Base-by-base conservation (phyloP, 352 stramenopile genomes). In the Pythium myriotylum region DNA sequence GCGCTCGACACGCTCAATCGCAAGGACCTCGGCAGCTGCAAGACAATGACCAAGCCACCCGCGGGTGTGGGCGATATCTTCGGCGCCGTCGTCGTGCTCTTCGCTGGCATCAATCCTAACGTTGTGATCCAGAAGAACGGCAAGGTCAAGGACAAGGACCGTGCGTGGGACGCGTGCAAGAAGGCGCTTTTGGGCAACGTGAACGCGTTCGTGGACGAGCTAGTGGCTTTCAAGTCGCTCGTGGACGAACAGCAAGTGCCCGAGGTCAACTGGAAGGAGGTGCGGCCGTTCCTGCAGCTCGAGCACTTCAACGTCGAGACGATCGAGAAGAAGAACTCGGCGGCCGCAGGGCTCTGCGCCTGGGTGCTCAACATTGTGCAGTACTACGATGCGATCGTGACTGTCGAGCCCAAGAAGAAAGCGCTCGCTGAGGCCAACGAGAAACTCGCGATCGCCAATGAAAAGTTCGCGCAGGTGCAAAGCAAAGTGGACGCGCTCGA, bases 301-400 rank as follows among this genome's bases (percentile, higher is more conserved):
- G 80, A 92, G 40, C 73, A 94, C 55, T 94, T 94, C 54, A 91
- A 69, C 22, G 84, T 92, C 29, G 84, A 94, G 47, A 74, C 62
- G 24, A 94, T 94, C 8, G 86, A 92, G 42, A 92, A 92, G 65
- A 92, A 91, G 46, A 93, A 92, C 51, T 92, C 84, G 16, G 86
- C 86, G 0, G 77, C 86, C 3, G 86, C 86, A 3, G 84, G 84
- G 6, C 43, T 94, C 1, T 94, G 86, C 62, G 80, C 86, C 0
- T 93, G 84, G 82, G 86, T 93, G 22, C 87, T 94, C 64, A 94
- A 94, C 53, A 98, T 98, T 52, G 92, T 98, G 3, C 72, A 79
- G 19, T 98, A 98, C 75, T 97, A 98, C 54, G 93, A 98, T 62
- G 95, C 97, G 32, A 92, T 98, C 43, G 68, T 98, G 13, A 91